Conservation (phyloP, 768 basidiomycete genomes). For the Rubroboletus pulcherrimus region DNA sequence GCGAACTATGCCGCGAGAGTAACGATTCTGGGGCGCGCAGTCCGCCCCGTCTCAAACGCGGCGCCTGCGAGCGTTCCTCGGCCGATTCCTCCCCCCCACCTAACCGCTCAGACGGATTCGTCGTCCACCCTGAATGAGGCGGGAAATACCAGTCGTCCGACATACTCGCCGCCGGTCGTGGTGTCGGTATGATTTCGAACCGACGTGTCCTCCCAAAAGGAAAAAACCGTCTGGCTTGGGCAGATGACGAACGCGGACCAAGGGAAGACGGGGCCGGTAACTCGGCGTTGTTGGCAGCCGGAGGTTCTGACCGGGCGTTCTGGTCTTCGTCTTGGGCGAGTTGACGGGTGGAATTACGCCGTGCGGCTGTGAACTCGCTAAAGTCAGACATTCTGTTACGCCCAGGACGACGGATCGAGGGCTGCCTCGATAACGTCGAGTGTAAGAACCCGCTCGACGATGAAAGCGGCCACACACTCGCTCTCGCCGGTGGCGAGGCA, state of each 20-base stretch:
- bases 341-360: conserved; percentile 48
- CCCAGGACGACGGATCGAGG: conserved; percentile 57
- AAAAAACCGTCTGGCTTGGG: conserved; percentile 51
- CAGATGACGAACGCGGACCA: conserved; percentile 13
- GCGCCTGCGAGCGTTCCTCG: conserved; percentile 37
- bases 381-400: conserved; percentile 61
- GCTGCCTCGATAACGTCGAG: conserved; percentile 47
- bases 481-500: conserved; percentile 20
- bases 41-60: conserved; percentile 65
- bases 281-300: neutral
- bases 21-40: conserved; percentile 62
- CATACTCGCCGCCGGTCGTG: conserved; percentile 27
- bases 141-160: conserved; percentile 35
- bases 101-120: conserved; percentile 15
- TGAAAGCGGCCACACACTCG: conserved; percentile 21
- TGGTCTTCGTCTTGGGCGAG: conserved; percentile 29
- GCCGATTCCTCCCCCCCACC: conserved; percentile 29
- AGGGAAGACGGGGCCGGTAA: conserved; percentile 2
- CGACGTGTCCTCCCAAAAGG: conserved; percentile 48
- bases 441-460: conserved; percentile 25
- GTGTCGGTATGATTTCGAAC: conserved; percentile 35
- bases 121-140: conserved; percentile 20
- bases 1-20: conserved; percentile 45
- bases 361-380: conserved; percentile 65
- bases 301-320: conserved; percentile 8